Evolutionary conservation across 2,329 filamentous ascomycete genomes (phyloP), one percentile per base, ranked within the genome.

Genomic region (Aspergillus unguis): DNA sequence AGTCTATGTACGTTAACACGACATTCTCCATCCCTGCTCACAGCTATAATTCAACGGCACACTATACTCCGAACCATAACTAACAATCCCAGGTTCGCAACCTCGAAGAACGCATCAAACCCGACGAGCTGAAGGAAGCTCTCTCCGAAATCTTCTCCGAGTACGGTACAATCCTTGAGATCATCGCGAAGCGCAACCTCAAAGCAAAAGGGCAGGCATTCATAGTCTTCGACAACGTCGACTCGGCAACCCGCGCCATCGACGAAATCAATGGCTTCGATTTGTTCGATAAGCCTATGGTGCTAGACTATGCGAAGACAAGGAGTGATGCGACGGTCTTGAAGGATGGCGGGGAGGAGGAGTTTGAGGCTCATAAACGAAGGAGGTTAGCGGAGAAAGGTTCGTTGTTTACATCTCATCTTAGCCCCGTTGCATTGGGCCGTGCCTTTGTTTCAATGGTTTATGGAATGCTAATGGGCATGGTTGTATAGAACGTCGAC

Each of bases 181-280:
- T 96, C 47, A 82, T 95, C 54, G 89, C 89, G 41, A 95, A 95
- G 77, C 90, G 84, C 58, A 96, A 95, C 71, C 74, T 97, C 29
- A 92, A 89, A 70, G 89, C 90, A 40, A 96, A 95, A 70, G 94
- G 94, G 9, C 94, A 99, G 74, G 94, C 94, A 0, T 99, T 99
- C 68, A 76, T 99, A 45, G 91, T 97, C 42, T 97, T 91, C 69
- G 90, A 95, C 63, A 82, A 79, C 56, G 77, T 86, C n/a, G 87
- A 91, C 50, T 83, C 85, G n/a, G 92, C 92, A 3, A 77, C 82
- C 48, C 81, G 84, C 58, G 92, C 94, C 17, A 87, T 96, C 57
- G 89, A 95, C 47, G 90, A 95, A 62, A 80, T 95, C 57, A 88
- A 96, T 65, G 92, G 90, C 6, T 99, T 99, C 71, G 88, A 95